phyloP scores from a whole-genome alignment of 345 rosid species.

The Acer negundo region DNA sequence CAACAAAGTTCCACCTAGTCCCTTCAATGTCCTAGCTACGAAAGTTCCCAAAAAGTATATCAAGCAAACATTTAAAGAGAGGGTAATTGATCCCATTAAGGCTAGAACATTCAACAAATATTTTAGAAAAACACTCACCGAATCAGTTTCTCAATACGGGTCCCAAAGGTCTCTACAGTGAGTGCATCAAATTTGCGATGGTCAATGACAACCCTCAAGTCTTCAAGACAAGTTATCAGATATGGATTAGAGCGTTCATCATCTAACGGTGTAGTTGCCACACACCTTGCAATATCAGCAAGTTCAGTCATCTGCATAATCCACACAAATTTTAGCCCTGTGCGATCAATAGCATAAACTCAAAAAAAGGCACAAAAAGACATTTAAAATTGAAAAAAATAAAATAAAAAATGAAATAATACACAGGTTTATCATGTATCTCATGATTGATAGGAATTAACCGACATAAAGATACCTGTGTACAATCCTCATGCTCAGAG shows the following conservation, averaged over 20 bases:
- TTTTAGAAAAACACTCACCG: conserved; percentile 47
- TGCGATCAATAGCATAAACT: not conserved
- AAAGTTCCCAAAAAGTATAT: not conserved
- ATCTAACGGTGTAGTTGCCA: conserved; percentile 72
- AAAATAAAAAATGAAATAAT: not conserved
- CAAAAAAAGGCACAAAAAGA: not conserved
- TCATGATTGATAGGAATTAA: not conserved
- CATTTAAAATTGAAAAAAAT: not conserved
- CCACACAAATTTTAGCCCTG: conserved; percentile 24
- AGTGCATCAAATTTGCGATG: conserved; percentile 94
- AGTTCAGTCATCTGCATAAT: conserved; percentile 89
- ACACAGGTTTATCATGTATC: not conserved
- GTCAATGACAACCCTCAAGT: conserved; percentile 75
- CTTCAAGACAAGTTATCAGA: conserved; percentile 81
- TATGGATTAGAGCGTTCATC: conserved; percentile 73
- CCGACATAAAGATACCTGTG: conserved; percentile 61
- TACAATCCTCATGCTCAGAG: conserved; percentile 80
- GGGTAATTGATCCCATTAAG: not conserved
- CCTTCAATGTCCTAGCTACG: not conserved
- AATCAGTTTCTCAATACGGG: conserved; percentile 91
- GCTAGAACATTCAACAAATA: conserved; percentile 11
- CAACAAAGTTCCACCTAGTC: conserved; percentile 18
- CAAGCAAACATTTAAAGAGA: conserved; percentile 7
- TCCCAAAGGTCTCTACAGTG: conserved; percentile 93
- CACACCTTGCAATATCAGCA: conserved; percentile 96